phyloP scores from a whole-genome alignment of 1,139 yeast species.

The Pichia sp. region DNA sequence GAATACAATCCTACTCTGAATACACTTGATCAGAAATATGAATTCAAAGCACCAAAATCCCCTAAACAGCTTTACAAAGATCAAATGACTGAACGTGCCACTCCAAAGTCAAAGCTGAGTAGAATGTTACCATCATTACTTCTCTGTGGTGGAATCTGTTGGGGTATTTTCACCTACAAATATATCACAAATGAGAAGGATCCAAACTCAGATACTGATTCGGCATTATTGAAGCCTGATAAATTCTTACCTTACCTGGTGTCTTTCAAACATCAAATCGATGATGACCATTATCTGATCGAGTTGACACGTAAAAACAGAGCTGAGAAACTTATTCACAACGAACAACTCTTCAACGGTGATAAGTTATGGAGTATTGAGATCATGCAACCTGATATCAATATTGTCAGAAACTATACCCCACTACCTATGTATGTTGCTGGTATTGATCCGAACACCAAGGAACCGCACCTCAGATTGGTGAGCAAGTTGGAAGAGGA shows the following conservation, averaged over 20 bases:
- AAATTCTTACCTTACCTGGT: constrained; percentile 63
- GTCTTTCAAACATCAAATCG: constrained; percentile 61
- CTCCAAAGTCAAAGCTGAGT: constrained; percentile 20
- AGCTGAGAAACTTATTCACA: constrained; percentile 29
- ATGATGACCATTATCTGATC: constrained; percentile 60
- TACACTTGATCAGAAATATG: constrained; percentile 50
- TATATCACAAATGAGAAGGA: constrained; percentile 28
- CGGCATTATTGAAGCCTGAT: constrained; percentile 48
- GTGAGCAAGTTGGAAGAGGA: constrained; percentile 43
- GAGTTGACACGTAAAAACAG: constrained; percentile 59
- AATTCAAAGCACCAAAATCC: constrained; percentile 51
- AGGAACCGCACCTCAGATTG: constrained; percentile 41
- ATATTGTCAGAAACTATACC: constrained; percentile 81
- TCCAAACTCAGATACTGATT: constrained; percentile 34
- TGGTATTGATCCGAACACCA: constrained; percentile 25
- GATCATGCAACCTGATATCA: constrained; percentile 85
- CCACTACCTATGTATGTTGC: constrained; percentile 68
- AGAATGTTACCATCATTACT: constrained; percentile 43
- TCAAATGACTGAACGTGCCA: constrained; percentile 12
- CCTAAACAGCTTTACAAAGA: constrained; percentile 36
- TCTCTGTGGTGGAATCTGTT: constrained; percentile 43
- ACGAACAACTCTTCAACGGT: constrained; percentile 55
- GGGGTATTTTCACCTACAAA: constrained; percentile 58
- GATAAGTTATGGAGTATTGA: constrained; percentile 82
- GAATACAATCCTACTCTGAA: constrained; percentile 45